Evolutionary conservation across 371 early-diverging fungal species (phyloP).

Genomic region (Blakeslea trispora): DNA sequence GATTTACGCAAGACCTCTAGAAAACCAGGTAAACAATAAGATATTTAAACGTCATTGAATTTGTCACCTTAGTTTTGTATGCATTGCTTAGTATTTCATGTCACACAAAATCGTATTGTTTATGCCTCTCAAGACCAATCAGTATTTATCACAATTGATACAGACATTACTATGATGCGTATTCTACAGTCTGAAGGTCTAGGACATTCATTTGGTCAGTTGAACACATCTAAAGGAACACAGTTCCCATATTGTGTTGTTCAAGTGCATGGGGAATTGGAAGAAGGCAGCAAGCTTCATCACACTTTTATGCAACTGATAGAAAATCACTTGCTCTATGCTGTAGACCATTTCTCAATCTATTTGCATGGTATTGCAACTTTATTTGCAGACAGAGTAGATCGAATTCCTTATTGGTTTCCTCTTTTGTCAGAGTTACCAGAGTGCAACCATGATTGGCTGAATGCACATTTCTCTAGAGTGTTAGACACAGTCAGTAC

Average conservation of each 20-base stretch:
- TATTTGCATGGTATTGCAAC: conserved; percentile 25
- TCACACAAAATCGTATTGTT: conserved; percentile 18
- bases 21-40: conserved; percentile 18
- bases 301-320: background rate
- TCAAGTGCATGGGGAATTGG: conserved; percentile 6
- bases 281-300: background rate
- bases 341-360: conserved; percentile 15
- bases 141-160: conserved; percentile 19
- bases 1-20: conserved; percentile 4
- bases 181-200: background rate
- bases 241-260: conserved; percentile 26
- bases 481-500: background rate
- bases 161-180: conserved; percentile 21
- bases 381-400: conserved; percentile 9
- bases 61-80: background rate
- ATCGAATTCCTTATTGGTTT: background rate
- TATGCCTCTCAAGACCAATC: conserved; percentile 8
- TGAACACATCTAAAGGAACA: background rate
- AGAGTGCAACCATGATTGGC: background rate
- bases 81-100: conserved; percentile 16
- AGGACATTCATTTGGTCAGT: background rate
- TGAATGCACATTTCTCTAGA: background rate
- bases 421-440: background rate
- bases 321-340: background rate
- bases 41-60: background rate